Evolutionary conservation across 2,329 filamentous ascomycete genomes (phyloP), one percentile per base, ranked within the genome.

Genomic region (Herpotrichia juniperi): DNA sequence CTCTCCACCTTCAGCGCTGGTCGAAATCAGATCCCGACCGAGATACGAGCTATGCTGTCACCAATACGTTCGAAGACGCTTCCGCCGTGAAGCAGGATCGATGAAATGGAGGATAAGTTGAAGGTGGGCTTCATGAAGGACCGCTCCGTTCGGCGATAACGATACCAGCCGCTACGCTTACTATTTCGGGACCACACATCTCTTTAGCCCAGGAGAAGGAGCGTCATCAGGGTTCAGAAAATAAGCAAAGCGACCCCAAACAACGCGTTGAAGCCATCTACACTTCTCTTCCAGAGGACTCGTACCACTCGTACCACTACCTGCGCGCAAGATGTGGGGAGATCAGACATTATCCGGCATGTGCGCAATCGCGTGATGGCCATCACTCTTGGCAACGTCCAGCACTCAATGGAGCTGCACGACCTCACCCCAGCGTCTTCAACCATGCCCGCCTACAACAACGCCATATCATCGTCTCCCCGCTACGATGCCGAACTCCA

Each of bases 401-500:
- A 19, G 35, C 21, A n/a, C 9, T 22, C n/a, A 14, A 40, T 46
- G 37, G 17, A 52, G 42, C 50, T 46, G 30, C 54, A 54, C 48
- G 57, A 61, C 40, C 57, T 61, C 47, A 25, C 50, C 10, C 21
- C 48, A n/a, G 14, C 46, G 28, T 21, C 46, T 22, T 26, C 46
- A 24, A 52, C 45, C 22, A 58, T 52, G 51, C 46, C 43, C 21
- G 48, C 48, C 19, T 50, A 51, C 17, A 50, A 56, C 17, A n/a
- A n/a, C n/a, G n/a, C n/a, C n/a, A 25, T 47, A 7, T 42, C 26
- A 17, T 43, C 52, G 5, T 24, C 44, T 19, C 40, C 42, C 8
- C 53, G 22, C 11, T 31, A 50, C 45, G 51, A 58, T 30, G 19
- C 48, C n/a, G 47, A 44, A n/a, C 56, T 75, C 22, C 70, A 74